Base-by-base conservation (phyloP, 805 yeast species). In the Saccharomycopsis lassenensis region DNA sequence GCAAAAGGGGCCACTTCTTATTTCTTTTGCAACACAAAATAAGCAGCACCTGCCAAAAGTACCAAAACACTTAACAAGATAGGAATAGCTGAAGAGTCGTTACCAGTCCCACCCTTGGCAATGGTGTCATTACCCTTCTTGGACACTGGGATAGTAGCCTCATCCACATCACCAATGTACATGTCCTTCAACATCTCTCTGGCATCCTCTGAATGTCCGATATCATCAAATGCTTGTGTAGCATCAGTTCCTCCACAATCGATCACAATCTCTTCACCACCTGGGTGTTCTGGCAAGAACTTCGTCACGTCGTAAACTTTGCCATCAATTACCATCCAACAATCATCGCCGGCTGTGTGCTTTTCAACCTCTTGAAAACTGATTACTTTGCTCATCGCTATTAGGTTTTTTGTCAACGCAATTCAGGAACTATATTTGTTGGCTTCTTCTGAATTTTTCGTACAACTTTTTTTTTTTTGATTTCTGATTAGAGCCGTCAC, bases 181-280 rank as follows among this genome's bases (percentile, higher is more conserved):
- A 85, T 62, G 27, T 70, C 74, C 30, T 61, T 66, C 51, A 91
- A 65, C 48, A 79, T 66, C 50, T 79, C 91, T 49, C 77, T 75
- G 27, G 99, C 97, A 48, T 87, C 95, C 45, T 87, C 96, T 24
- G 97, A 85, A 62, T 91, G 99, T 24, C 99, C 99, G 55, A 91
- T 87, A 53, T 85, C 95, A 57, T 72, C 76, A 46, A 75, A 76
- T 17, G 76, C 71, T 33, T 55, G 61, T 10, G 83, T 74, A 36
- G 86, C 87, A 55, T 85, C 94, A 41, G 69, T 67, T 29, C 94
- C 95, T 22, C 81, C 94, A 52, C 74, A 69, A 48, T 83, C 94
- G 34, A 72, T 58, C 39, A 84, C 63, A 22, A 83, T 81, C 53
- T 83, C 94, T 38, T 77, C 79, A 39, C 94, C 94, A 53, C 94